Evolutionary conservation across 257 asterid species (phyloP), one percentile per base, ranked within the genome.

Genomic region (Solanum paucissectum): DNA sequence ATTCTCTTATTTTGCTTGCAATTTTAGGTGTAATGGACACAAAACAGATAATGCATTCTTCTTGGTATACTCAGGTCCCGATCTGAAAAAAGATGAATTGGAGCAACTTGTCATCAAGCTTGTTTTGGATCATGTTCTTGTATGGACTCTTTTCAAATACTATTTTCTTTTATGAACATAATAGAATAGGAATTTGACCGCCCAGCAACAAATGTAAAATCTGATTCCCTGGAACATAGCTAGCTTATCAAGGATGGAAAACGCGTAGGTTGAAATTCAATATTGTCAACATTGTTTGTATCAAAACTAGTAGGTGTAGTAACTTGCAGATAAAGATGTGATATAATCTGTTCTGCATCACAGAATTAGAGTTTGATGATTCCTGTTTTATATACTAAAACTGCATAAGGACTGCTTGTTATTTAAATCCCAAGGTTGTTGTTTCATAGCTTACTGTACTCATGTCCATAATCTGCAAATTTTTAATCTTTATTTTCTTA

Each of bases 31-130:
- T 84, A 36, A 11, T 36, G 66, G 38, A 16, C 73, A 83, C 38
- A 79, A 29, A 79, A 79, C 60, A 46, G 38, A 79, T 46, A 81
- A 84, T 32, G 58, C 37, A 71, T 66, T n/a, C 60, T 86, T 90
- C 83, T 52, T 89, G 85, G 68, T 81, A 46, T 89, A 25, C 87
- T 68, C 92, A 97, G 99, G 91, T 86, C 95, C 91, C 44, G 95
- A 92, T 90, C 91, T 97, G 79, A 95, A 94, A 90, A 95, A 89
- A 90, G 98, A 97, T 91, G 96, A 95, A 87, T 38, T 94, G 86
- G 99, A 95, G 87, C 96, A 92, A 87, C 96, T 95, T 83, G 89
- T 95, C 75, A 92, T 95, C 87, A 96, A 92, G 90, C 98, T 97
- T 83, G 91, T 94, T 87, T 91, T 95, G 91, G 98, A 95, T 81